These are phyloP conservation scores for Wickerhamomyces alni DNA, from an alignment of 805 yeast species.

Conservation along the genomic window DNA sequence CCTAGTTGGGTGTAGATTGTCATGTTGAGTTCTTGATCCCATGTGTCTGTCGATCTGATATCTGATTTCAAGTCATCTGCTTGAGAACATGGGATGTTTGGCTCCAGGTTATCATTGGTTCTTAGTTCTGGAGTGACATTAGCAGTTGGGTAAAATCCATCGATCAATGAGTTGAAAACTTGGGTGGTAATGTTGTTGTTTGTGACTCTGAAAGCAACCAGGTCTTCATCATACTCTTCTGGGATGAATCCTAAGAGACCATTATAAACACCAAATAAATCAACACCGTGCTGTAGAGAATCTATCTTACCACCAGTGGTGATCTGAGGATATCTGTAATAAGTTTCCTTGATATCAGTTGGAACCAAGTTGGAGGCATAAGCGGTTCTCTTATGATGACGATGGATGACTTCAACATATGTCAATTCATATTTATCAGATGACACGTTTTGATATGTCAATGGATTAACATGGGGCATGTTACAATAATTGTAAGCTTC, in stretches of 20 bases:
- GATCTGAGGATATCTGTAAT: slow-evolving; percentile 31
- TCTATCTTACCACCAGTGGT: slow-evolving; percentile 35
- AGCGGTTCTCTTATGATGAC: slow-evolving; percentile 40
- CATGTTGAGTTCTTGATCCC: slow-evolving; percentile 31
- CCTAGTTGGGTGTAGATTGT: slow-evolving; percentile 24
- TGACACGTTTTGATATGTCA: slow-evolving; percentile 24
- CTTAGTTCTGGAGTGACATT: slow-evolving; percentile 27
- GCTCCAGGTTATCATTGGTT: slow-evolving; percentile 31
- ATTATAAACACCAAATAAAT: slow-evolving; percentile 32
- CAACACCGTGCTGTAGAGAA: slow-evolving; percentile 33
- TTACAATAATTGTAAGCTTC: slow-evolving; percentile 37
- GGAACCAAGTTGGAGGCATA: slow-evolving; percentile 31
- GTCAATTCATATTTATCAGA: slow-evolving; percentile 23
- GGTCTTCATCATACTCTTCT: slow-evolving; percentile 25
- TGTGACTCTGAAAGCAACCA: slow-evolving; percentile 30
- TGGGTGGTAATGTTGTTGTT: slow-evolving; percentile 34
- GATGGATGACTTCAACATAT: slow-evolving; percentile 35
- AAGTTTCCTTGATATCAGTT: slow-evolving; percentile 24
- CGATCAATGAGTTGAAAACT: slow-evolving; percentile 31
- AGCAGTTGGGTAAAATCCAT: slow-evolving; percentile 31
- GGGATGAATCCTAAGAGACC: slow-evolving; percentile 29
- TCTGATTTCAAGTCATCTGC: slow-evolving; percentile 22
- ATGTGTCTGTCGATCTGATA: slow-evolving; percentile 25
- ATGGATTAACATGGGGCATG: slow-evolving; percentile 36
- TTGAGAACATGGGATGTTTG: slow-evolving; percentile 28